Evolutionary conservation across 148 eudicot species (phyloP).

Genomic region (Linanthus parryae): DNA sequence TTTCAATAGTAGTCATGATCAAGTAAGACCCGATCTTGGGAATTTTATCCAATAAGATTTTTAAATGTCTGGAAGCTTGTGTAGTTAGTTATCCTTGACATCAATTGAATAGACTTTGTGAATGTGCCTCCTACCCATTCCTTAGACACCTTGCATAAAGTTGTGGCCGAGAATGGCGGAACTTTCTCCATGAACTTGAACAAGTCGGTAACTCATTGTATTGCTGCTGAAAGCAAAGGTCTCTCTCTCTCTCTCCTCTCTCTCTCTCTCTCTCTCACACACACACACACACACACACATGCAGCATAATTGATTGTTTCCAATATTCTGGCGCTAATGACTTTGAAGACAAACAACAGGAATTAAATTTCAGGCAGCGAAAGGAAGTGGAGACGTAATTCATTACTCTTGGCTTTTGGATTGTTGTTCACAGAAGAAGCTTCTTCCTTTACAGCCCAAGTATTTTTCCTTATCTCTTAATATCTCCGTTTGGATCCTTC

Average conservation of each 20-base stretch:
- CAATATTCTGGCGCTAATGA: not conserved
- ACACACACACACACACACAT: not conserved
- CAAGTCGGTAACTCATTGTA: constrained; percentile 76
- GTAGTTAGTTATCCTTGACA: constrained; percentile 21
- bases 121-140: constrained; percentile 62
- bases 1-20: no score
- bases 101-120: constrained; percentile 51
- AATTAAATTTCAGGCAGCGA: constrained; percentile 86
- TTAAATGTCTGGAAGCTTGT: not conserved
- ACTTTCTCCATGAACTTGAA: constrained; percentile 91
- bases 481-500: not conserved
- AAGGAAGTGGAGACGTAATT: constrained; percentile 73
- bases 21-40: no score
- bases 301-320: not conserved
- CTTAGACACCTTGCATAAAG: constrained; percentile 63
- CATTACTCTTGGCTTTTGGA: constrained; percentile 87
- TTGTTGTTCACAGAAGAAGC: constrained; percentile 72
- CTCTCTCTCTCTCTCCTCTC: constrained; percentile 7
- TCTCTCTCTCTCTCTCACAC: not conserved
- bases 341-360: constrained; percentile 24
- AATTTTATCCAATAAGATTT: no score
- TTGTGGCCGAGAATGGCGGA: constrained; percentile 92
- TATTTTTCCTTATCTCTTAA: constrained; percentile 3
- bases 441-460: constrained; percentile 72
- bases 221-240: constrained; percentile 91